These are phyloP conservation scores for Lepiota brunneoincarnata DNA, from an alignment of 768 basidiomycete genomes.

Conservation along the genomic window DNA sequence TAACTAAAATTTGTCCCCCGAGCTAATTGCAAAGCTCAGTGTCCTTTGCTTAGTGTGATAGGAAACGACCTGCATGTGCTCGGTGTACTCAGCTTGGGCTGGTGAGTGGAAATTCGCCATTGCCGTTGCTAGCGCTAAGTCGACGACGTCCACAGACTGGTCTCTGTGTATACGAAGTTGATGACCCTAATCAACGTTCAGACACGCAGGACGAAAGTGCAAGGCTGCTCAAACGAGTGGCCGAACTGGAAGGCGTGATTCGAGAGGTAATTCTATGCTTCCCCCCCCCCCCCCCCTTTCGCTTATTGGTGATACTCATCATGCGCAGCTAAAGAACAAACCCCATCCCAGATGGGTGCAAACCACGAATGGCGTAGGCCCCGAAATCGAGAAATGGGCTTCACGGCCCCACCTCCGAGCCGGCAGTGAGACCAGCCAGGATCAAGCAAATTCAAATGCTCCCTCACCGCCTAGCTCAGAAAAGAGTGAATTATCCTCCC, in stretches of 20 bases:
- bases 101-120: conserved; percentile 24
- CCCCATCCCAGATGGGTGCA: conserved; percentile 67
- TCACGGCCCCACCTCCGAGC: conserved; percentile 17
- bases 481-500: conserved; percentile 20
- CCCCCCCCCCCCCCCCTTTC: conserved; percentile 33
- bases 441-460: conserved; percentile 20
- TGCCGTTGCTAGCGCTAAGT: not conserved
- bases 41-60: conserved; percentile 37
- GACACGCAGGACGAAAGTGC: conserved; percentile 60
- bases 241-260: conserved; percentile 81
- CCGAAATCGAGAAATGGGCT: conserved; percentile 26
- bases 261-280: conserved; percentile 51
- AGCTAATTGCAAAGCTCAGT: not conserved
- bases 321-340: conserved; percentile 62
- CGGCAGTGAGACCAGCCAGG: conserved; percentile 15
- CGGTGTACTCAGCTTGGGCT: conserved; percentile 51
- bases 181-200: conserved; percentile 62
- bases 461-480: conserved; percentile 29
- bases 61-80: conserved; percentile 48
- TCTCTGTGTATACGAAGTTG: conserved; percentile 81
- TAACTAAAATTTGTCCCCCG: conserved; percentile 23
- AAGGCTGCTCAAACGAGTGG: conserved; percentile 69
- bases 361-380: conserved; percentile 35
- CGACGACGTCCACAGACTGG: conserved; percentile 52
- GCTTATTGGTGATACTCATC: conserved; percentile 26